These are phyloP conservation scores for Camelina sativa DNA, from an alignment of 345 rosid species.

Conservation along the genomic window DNA sequence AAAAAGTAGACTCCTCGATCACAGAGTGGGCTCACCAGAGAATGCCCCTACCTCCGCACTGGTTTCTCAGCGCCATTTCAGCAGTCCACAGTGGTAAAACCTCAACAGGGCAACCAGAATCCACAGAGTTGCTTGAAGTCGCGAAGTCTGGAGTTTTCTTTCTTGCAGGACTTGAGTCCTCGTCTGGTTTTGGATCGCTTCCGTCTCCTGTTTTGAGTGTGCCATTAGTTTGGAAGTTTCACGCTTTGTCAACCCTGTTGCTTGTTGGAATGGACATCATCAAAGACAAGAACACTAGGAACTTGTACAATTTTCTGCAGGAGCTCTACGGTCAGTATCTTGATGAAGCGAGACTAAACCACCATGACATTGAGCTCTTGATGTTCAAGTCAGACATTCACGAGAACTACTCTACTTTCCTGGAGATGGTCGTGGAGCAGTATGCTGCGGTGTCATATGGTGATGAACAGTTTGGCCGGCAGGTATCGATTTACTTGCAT, in stretches of 20 bases:
- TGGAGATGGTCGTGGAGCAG: conserved; percentile 81
- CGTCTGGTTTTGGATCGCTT: conserved; percentile 49
- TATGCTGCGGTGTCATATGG: conserved; percentile 85
- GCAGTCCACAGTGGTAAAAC: conserved; percentile 48
- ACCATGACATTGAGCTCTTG: conserved; percentile 49
- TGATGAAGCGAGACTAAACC: conserved; percentile 50
- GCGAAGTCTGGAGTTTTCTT: conserved; percentile 83
- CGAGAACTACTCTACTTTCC: conserved; percentile 71
- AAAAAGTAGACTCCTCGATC: conserved; percentile 41
- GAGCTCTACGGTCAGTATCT: conserved; percentile 69
- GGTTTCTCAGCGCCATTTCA: conserved; percentile 91
- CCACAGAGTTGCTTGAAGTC: conserved; percentile 52
- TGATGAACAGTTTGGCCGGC: conserved; percentile 71
- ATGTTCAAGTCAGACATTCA: conserved; percentile 72
- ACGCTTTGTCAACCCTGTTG: conserved; percentile 71
- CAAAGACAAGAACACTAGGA: conserved; percentile 70
- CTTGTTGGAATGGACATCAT: conserved; percentile 77
- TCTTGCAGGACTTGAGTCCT: conserved; percentile 70
- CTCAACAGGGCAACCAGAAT: conserved; percentile 43
- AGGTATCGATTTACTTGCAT: conserved; percentile 75
- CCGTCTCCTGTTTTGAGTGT: conserved; percentile 59
- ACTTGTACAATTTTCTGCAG: conserved; percentile 70
- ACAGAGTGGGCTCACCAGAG: conserved; percentile 88
- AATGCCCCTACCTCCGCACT: conserved; percentile 81
- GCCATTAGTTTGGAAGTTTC: conserved; percentile 85